Evolutionary conservation across 176 grass and related monocot species (phyloP).

Genomic region (Oryza punctata): DNA sequence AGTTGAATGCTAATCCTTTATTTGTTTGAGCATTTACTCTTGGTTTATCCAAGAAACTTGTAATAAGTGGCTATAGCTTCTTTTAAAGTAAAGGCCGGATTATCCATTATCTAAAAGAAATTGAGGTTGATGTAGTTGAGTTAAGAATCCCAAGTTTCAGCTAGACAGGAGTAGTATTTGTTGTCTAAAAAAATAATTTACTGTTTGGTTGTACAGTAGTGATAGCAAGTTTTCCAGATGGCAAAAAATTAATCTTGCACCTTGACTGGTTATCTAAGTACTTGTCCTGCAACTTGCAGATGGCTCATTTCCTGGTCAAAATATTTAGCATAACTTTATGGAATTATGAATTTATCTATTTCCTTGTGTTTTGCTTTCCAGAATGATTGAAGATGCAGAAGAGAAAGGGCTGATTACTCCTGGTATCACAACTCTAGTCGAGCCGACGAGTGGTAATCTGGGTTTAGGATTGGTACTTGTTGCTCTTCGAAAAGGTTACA

Average conservation of each 20-base stretch:
- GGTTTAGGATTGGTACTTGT: slow-evolving; percentile 58
- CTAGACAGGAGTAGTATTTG: background rate
- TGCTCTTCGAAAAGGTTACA: slow-evolving; percentile 66
- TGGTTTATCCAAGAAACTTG: too few relatives aligned
- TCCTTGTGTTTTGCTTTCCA: slow-evolving; percentile 24
- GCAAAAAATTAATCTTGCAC: background rate
- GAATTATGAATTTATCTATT: background rate
- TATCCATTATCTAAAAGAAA: too few relatives aligned
- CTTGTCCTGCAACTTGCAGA: background rate
- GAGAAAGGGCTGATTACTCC: slow-evolving; percentile 71
- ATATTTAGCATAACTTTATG: background rate
- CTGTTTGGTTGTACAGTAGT: background rate
- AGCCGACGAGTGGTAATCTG: slow-evolving; percentile 67
- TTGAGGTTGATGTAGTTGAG: background rate
- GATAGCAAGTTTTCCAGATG: background rate
- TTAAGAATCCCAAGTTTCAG: background rate
- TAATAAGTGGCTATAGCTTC: too few relatives aligned
- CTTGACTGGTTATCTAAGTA: background rate
- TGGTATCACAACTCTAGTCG: slow-evolving; percentile 63
- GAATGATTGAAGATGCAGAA: slow-evolving; percentile 92
- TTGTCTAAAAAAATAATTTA: background rate
- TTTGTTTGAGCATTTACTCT: too few relatives aligned
- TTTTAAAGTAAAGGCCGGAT: too few relatives aligned
- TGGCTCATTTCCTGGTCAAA: background rate
- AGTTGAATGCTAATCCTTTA: too few relatives aligned